A percentile compares a stretch with the other conserved stretches of the same genome.
These are phyloP conservation scores for Ceratocystis variospora DNA, from an alignment of 2,329 filamentous ascomycete species.

Conservation along the genomic window DNA sequence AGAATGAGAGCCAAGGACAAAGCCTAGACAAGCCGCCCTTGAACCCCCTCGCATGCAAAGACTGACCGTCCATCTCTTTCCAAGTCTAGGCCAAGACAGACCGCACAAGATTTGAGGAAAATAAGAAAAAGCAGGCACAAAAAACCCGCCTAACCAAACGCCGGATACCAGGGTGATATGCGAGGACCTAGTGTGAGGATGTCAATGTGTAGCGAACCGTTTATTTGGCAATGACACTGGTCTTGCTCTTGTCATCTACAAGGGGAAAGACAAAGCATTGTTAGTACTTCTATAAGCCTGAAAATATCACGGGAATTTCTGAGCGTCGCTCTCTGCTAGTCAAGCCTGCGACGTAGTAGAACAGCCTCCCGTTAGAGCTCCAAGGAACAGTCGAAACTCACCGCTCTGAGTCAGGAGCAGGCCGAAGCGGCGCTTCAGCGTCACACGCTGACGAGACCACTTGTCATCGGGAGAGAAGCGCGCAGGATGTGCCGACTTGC, in stretches of 20 bases:
- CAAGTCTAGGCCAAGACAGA: background rate
- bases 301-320: background rate
- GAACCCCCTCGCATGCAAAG: background rate
- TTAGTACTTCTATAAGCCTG: background rate
- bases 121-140: background rate
- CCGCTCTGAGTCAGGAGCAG: conserved; percentile 71
- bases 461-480: conserved; percentile 98
- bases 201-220: background rate
- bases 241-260: conserved; percentile 16
- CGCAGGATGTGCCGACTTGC: conserved; percentile 90
- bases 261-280: background rate
- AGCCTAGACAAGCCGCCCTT: background rate
- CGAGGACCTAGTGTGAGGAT: background rate
- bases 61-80: background rate
- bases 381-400: conserved; percentile 26
- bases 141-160: background rate
- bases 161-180: background rate
- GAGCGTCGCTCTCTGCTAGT: background rate
- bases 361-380: background rate
- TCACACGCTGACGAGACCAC: conserved; percentile 91
- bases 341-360: background rate
- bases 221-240: conserved; percentile 19
- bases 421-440: conserved; percentile 84
- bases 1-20: background rate
- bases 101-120: background rate